These are phyloP conservation scores for Thraustochytrium sp. DNA, from an alignment of 352 stramenopile genomes.

Conservation along the genomic window DNA sequence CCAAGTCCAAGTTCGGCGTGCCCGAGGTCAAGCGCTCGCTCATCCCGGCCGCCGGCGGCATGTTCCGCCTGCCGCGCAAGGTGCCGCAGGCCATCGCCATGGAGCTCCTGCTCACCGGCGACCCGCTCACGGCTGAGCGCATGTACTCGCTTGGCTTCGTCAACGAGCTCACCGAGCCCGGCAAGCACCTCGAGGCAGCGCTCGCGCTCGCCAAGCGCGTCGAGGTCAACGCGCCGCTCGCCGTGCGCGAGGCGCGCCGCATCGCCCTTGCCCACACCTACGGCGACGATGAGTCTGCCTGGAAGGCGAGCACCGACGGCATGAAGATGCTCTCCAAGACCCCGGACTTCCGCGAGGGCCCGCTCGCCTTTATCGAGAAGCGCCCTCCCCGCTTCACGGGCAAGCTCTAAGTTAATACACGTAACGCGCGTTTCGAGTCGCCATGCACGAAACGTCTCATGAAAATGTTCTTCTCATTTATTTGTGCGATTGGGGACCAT, in stretches of 20 bases:
- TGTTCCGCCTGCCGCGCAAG: conserved; percentile 40
- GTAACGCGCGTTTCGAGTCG: too few species aligned
- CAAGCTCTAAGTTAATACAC: conserved; percentile 40
- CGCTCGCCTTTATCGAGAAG: conserved; percentile 44
- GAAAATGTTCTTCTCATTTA: too few species aligned
- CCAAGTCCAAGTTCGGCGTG: conserved; percentile 28
- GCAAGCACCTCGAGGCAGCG: conserved; percentile 2
- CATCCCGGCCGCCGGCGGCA: conserved; percentile 25
- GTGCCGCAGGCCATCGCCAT: conserved; percentile 36
- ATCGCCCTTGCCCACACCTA: conserved; percentile 8
- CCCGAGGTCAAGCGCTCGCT: conserved; percentile 42
- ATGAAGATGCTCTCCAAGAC: conserved; percentile 33
- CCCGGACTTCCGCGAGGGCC: conserved; percentile 26
- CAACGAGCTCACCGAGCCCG: conserved; percentile 35
- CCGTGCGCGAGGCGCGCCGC: conserved; percentile 15
- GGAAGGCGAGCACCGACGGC: neutral
- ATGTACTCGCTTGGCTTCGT: conserved; percentile 39
- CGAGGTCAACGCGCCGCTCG: conserved; percentile 39
- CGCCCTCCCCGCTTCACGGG: conserved; percentile 23
- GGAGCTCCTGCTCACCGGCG: conserved; percentile 38
- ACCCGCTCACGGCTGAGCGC: conserved; percentile 28
- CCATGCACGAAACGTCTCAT: too few species aligned
- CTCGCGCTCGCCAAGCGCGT: conserved; percentile 31
- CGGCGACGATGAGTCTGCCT: conserved; percentile 5
- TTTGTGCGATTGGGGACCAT: too few species aligned